Base-by-base conservation (phyloP, 805 yeast species). In the Saturnispora zaruensis region DNA sequence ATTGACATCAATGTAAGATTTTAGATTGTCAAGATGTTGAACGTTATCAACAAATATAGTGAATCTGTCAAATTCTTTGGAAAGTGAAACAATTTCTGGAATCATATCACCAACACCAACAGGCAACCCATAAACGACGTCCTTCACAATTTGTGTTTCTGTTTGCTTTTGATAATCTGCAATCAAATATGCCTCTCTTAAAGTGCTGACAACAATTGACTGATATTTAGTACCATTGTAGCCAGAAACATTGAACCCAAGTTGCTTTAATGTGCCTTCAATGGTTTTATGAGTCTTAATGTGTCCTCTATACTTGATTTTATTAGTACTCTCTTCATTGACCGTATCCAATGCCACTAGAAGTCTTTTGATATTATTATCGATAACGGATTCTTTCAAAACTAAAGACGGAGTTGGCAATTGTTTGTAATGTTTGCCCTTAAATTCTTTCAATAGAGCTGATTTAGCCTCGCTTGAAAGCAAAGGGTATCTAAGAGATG, bases 221-320 rank as follows among this genome's bases (percentile, higher is more conserved):
- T 44, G 20, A 26, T 47, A 41, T 16, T 47, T 47, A n/a, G 45
- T 6, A 7, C 74, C 70, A 45, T 70, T 68, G 18, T 79, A 71
- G 30, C 61, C 65, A n/a, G 45, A 51, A 23, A 64, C 48, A 5
- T 73, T 74, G 44, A 69, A 58, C 1, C 78, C 82, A 60, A 82
- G 61, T 64, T 82, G 85, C 40, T 75, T 61, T 21, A 63, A 57
- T 2, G 80, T 68, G 6, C 86, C 89, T 55, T 81, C 84, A 8
- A 70, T 55, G 1, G 85, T 75, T 62, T 86, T 85, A 62, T 83
- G 89, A 0, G 93, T 86, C 63, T 85, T 85, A 21, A 85, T 79
- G 81, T 25, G 80, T 3, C 85, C 82, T 52, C 95, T 70, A 61
- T 84, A 84, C 18, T 63, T 68, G 3, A 59, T 61, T 25, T 57